Evolutionary conservation across 2,329 filamentous ascomycete genomes (phyloP).

Genomic region (Shiraia sp.): DNA sequence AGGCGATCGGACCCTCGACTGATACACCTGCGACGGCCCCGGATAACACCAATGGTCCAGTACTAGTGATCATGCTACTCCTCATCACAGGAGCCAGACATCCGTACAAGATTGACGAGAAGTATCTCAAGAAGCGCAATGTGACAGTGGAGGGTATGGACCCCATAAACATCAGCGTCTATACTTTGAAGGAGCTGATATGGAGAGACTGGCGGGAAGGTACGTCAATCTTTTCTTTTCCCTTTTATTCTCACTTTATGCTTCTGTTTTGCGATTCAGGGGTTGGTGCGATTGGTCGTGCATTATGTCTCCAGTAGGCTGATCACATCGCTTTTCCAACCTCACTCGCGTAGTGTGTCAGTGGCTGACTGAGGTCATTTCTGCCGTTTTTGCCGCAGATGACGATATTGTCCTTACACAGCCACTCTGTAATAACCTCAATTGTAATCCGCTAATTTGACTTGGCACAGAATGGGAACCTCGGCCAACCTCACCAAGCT

Average conservation of each 20-base stretch:
- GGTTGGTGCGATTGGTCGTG: background rate
- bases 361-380: too few species aligned
- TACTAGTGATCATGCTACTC: conserved; percentile 78
- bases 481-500: conserved; percentile 81
- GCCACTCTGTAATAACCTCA: conserved; percentile 9
- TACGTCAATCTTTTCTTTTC: conserved; percentile 34
- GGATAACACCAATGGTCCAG: conserved; percentile 44
- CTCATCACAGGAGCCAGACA: conserved; percentile 81
- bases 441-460: conserved; percentile 24
- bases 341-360: too few species aligned
- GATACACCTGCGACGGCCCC: conserved; percentile 47
- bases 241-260: conserved; percentile 1
- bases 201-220: conserved; percentile 86
- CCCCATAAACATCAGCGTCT: conserved; percentile 87
- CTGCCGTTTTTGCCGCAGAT: too few species aligned
- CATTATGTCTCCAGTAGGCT: too few species aligned
- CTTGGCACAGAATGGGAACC: conserved; percentile 73
- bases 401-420: conserved; percentile 7
- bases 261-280: background rate
- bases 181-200: conserved; percentile 92
- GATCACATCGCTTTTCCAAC: too few species aligned
- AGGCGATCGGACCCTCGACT: conserved; percentile 54
- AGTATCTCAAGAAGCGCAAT: conserved; percentile 79
- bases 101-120: conserved; percentile 87
- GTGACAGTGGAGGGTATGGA: conserved; percentile 77